A percentile compares a stretch with the other conserved stretches of the same genome.
These are phyloP conservation scores for Thalia dealbata DNA, from an alignment of 176 grass and related monocot species.

Conservation along the genomic window DNA sequence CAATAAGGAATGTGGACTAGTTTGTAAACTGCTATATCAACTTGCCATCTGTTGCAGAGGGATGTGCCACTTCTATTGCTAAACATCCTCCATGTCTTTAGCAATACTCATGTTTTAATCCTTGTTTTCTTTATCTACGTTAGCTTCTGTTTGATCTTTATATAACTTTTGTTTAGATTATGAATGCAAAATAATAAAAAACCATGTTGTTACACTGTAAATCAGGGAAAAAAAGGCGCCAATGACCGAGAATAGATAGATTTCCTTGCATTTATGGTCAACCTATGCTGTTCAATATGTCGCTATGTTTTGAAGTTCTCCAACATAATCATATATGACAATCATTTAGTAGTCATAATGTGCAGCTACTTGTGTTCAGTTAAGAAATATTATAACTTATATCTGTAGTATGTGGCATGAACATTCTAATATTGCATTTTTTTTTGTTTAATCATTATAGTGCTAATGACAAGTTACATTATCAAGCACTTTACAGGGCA, in stretches of 20 bases:
- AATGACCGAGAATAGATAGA: too few relatives aligned
- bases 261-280: too few relatives aligned
- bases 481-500: background rate
- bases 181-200: too few relatives aligned
- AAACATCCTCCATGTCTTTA: background rate
- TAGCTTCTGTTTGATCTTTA: background rate
- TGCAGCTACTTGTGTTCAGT: background rate
- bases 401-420: background rate
- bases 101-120: background rate
- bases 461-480: background rate
- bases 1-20: background rate
- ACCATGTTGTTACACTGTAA: too few relatives aligned
- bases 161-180: too few relatives aligned
- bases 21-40: background rate
- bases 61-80: background rate
- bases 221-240: too few relatives aligned
- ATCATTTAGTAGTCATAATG: too few relatives aligned
- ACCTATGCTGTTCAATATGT: too few relatives aligned
- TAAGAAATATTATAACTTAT: background rate
- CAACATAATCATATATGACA: too few relatives aligned
- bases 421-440: background rate
- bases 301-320: too few relatives aligned
- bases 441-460: background rate
- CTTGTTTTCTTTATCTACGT: background rate
- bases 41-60: background rate